Evolutionary conservation across 306 rosid genomes (phyloP).

Genomic region (Ceratonia siliqua): DNA sequence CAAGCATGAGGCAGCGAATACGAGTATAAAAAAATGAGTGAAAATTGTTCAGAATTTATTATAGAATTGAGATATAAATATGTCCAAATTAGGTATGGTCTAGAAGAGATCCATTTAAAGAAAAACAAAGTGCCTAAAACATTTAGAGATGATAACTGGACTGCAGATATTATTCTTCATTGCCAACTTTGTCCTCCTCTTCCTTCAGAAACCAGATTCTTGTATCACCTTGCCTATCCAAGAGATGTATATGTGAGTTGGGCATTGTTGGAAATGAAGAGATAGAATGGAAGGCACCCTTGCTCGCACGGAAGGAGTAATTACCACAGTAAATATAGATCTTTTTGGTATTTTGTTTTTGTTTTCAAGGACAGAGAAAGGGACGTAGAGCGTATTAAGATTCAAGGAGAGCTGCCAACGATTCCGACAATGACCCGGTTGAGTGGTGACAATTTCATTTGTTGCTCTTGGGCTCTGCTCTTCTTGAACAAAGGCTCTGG

Average conservation of each 20-base stretch:
- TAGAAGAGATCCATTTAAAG: slow-evolving; percentile 40
- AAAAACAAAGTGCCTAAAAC: slow-evolving; percentile 40
- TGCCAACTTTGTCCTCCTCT: slow-evolving; percentile 65
- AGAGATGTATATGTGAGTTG: slow-evolving; percentile 29
- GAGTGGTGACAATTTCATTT: slow-evolving; percentile 52
- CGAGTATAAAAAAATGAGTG: slow-evolving; percentile 36
- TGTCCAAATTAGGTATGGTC: slow-evolving; percentile 71
- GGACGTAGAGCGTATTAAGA: neutral
- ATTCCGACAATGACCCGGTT: slow-evolving; percentile 59
- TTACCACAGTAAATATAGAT: slow-evolving; percentile 26
- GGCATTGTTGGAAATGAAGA: slow-evolving; percentile 58
- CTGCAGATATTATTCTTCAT: slow-evolving; percentile 31
- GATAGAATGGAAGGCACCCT: neutral
- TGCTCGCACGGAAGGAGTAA: slow-evolving; percentile 18
- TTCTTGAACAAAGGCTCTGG: slow-evolving; percentile 67
- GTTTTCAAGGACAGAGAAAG: neutral
- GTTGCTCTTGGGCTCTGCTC: slow-evolving; percentile 60
- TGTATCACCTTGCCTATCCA: slow-evolving; percentile 31
- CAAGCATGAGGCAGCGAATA: slow-evolving; percentile 17
- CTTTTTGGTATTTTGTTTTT: neutral
- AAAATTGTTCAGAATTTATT: slow-evolving; percentile 61
- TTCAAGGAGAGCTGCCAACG: slow-evolving; percentile 57
- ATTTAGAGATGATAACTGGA: slow-evolving; percentile 32
- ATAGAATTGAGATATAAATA: slow-evolving; percentile 49
- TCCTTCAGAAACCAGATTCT: slow-evolving; percentile 32